phyloP scores from a whole-genome alignment of 139 green algal species.

The Volvox africanus region DNA sequence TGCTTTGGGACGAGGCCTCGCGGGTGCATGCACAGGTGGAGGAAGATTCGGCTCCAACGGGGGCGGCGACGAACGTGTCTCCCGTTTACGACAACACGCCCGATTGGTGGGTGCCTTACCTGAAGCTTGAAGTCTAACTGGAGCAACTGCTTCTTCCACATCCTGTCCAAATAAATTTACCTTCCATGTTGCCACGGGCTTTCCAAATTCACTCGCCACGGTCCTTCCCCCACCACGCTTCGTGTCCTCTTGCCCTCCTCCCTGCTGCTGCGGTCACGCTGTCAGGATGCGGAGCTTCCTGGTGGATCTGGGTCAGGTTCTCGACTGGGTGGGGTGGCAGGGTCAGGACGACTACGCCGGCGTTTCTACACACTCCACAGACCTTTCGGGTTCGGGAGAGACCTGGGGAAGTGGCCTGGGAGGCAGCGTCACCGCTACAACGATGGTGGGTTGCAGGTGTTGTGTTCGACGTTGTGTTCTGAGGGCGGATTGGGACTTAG shows the following conservation, averaged over 20 bases:
- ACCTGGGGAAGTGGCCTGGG: constrained; percentile 12
- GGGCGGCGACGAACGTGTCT: not conserved
- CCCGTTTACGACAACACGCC: not conserved
- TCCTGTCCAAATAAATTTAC: too few species aligned
- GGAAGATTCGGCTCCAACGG: not conserved
- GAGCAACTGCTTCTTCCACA: too few species aligned
- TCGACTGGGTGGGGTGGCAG: constrained; percentile 31
- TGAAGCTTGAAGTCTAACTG: too few species aligned
- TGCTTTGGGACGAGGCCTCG: not conserved
- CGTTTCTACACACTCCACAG: not conserved
- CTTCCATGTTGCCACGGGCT: too few species aligned
- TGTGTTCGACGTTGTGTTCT: not conserved
- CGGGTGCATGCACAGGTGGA: not conserved
- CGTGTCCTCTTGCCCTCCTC: not conserved
- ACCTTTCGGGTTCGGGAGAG: not conserved
- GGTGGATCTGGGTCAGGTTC: constrained; percentile 38
- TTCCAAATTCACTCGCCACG: too few species aligned
- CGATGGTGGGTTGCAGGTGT: not conserved
- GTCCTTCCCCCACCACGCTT: too few species aligned
- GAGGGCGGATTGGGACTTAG: too few species aligned
- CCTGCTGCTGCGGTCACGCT: too few species aligned
- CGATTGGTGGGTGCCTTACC: not conserved
- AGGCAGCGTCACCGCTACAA: not conserved
- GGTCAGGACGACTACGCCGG: not conserved
- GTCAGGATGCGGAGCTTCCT: constrained; percentile 27